These are phyloP conservation scores for Pseudofabraea citricarpa DNA, from an alignment of 2,329 filamentous ascomycete genomes.

Conservation along the genomic window DNA sequence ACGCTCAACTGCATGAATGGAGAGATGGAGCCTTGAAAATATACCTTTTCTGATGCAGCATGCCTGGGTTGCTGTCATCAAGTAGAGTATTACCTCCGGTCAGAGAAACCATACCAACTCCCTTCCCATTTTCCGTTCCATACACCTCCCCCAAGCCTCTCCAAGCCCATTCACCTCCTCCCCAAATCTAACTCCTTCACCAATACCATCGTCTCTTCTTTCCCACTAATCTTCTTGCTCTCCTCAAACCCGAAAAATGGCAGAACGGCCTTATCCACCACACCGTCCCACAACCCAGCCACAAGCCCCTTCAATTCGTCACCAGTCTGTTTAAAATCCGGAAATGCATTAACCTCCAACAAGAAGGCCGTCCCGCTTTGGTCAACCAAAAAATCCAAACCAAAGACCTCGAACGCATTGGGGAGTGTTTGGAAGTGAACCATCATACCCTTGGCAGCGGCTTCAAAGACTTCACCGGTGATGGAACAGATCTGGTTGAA, in stretches of 20 bases:
- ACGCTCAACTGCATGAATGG: no score
- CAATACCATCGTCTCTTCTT: conserved; percentile 40
- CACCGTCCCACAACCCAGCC: conserved; percentile 69
- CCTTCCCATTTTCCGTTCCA: background rate
- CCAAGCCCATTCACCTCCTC: conserved; percentile 17
- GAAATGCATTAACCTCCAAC: conserved; percentile 92
- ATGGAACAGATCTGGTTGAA: conserved; percentile 69
- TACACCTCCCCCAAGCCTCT: background rate
- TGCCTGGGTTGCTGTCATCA: no score
- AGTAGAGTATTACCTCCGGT: no score
- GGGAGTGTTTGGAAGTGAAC: conserved; percentile 88
- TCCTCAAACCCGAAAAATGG: conserved; percentile 56
- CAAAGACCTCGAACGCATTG: conserved; percentile 89
- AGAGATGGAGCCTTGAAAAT: no score
- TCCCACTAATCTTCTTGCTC: conserved; percentile 20
- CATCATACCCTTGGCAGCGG: conserved; percentile 76
- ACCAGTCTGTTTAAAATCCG: conserved; percentile 92
- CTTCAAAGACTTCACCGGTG: conserved; percentile 78
- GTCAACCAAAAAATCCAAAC: conserved; percentile 85
- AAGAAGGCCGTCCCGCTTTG: conserved; percentile 61
- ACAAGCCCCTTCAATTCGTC: conserved; percentile 67
- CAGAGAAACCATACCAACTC: no score
- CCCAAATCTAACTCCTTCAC: conserved; percentile 52
- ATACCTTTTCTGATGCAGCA: no score
- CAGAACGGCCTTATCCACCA: conserved; percentile 61